phyloP scores from a whole-genome alignment of 768 basidiomycete genomes.

The Naematelia aurantialba region DNA sequence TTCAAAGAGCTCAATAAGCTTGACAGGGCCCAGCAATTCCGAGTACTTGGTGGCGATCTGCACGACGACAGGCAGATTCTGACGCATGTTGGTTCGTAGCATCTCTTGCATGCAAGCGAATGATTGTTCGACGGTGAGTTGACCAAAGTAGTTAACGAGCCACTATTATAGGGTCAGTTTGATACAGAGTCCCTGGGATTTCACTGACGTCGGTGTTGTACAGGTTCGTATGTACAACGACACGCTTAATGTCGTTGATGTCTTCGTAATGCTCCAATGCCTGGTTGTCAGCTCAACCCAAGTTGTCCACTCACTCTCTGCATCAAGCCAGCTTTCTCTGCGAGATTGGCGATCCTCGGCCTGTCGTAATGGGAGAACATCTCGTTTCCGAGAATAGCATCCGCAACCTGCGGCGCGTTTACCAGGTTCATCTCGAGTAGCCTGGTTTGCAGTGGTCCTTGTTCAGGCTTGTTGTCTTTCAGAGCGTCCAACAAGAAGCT shows the following conservation, averaged over 20 bases:
- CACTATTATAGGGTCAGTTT: constrained; percentile 57
- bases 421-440: constrained; percentile 96
- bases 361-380: constrained; percentile 98
- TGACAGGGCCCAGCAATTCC: constrained; percentile 92
- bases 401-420: constrained; percentile 96
- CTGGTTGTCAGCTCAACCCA: constrained; percentile 53
- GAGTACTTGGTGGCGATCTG: constrained; percentile 99
- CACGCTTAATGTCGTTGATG: constrained; percentile 96
- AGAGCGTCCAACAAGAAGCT: constrained; percentile 95
- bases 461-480: constrained; percentile 97
- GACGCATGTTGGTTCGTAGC: constrained; percentile 92
- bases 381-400: constrained; percentile 96
- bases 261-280: constrained; percentile 98
- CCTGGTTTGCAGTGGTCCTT: constrained; percentile 90
- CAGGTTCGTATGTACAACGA: constrained; percentile 82
- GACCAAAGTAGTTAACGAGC: constrained; percentile 96
- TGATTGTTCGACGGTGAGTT: constrained; percentile 93
- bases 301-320: constrained; percentile 65
- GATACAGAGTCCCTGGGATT: neutral
- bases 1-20: constrained; percentile 98
- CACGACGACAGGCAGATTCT: constrained; percentile 92
- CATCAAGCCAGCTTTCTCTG: constrained; percentile 93
- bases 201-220: constrained; percentile 73
- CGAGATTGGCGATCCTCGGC: constrained; percentile 93
- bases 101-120: constrained; percentile 95